Conservation (phyloP, 163 green algal species). For the Scenedesmus sp. region DNA sequence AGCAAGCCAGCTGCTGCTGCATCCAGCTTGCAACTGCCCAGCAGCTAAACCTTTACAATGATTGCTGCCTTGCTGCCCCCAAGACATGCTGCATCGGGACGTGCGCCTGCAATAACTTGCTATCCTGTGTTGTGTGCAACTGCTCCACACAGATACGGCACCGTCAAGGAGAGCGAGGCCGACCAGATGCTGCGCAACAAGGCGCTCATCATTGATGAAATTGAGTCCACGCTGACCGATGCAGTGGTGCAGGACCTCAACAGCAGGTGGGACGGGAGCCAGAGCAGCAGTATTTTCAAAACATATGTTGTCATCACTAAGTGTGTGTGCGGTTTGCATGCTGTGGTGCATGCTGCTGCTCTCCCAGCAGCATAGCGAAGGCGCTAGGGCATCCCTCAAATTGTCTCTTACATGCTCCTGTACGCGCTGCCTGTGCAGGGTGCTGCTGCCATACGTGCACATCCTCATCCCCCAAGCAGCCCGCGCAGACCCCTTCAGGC, state of each 20-base stretch:
- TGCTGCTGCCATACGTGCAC: constrained; percentile 54
- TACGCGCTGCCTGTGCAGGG: background rate
- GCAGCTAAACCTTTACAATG: too few relatives aligned
- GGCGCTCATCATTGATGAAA: constrained; percentile 56
- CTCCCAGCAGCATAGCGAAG: background rate
- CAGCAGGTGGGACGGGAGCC: constrained; percentile 1
- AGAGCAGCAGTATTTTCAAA: background rate
- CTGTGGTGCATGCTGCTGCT: background rate
- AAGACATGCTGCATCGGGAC: too few relatives aligned
- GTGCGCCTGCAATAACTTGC: background rate
- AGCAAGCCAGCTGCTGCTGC: too few relatives aligned
- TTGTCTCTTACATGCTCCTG: background rate
- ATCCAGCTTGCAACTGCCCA: too few relatives aligned
- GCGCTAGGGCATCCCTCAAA: background rate
- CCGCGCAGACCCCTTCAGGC: background rate
- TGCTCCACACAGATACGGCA: constrained; percentile 16
- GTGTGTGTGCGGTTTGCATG: background rate
- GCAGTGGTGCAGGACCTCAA: constrained; percentile 45
- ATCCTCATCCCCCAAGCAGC: constrained; percentile 48
- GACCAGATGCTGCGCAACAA: constrained; percentile 57
- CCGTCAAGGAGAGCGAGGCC: constrained; percentile 52
- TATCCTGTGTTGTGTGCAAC: background rate
- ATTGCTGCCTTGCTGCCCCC: too few relatives aligned
- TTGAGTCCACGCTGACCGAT: constrained; percentile 53
- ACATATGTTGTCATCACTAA: background rate